Evolutionary conservation across 2,329 filamentous ascomycete genomes (phyloP).

Genomic region (Gyromitra esculenta): DNA sequence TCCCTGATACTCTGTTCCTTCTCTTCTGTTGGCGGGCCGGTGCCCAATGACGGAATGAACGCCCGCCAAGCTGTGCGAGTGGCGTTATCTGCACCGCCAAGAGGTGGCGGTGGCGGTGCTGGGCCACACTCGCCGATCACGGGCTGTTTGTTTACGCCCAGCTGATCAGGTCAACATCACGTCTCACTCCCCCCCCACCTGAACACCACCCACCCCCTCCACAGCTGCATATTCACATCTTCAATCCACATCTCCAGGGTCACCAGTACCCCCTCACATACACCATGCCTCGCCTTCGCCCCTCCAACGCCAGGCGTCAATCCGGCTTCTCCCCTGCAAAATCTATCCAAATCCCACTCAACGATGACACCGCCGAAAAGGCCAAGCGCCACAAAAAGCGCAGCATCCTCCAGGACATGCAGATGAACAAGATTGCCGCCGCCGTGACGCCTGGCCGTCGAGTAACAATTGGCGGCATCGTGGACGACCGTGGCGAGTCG

Average conservation of each 20-base stretch:
- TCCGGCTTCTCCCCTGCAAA: slow-evolving; percentile 41
- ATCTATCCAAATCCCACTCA: slow-evolving; percentile 81
- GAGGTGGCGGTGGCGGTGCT: background rate
- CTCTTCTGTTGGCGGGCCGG: background rate
- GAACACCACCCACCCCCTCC: background rate
- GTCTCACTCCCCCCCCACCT: slow-evolving; percentile 12
- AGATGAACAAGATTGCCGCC: slow-evolving; percentile 90
- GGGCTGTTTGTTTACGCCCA: slow-evolving; percentile 12
- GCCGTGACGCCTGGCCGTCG: slow-evolving; percentile 75
- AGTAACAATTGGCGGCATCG: slow-evolving; percentile 66
- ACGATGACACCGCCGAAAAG: slow-evolving; percentile 94
- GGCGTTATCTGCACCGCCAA: slow-evolving; percentile 1
- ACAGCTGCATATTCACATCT: background rate
- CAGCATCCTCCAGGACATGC: slow-evolving; percentile 86
- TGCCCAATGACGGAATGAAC: background rate
- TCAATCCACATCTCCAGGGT: background rate
- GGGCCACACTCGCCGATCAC: background rate
- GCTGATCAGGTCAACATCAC: slow-evolving; percentile 9
- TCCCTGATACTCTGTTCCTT: background rate
- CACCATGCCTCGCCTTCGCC: slow-evolving; percentile 39
- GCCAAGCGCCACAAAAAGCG: slow-evolving; percentile 86
- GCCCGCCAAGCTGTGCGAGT: background rate
- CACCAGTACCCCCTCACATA: slow-evolving; percentile 1
- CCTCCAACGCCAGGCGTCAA: slow-evolving; percentile 25
- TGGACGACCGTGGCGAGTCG: slow-evolving; percentile 58